Conservation (phyloP, 202 grass and related monocot species). For the Setaria viridis region DNA sequence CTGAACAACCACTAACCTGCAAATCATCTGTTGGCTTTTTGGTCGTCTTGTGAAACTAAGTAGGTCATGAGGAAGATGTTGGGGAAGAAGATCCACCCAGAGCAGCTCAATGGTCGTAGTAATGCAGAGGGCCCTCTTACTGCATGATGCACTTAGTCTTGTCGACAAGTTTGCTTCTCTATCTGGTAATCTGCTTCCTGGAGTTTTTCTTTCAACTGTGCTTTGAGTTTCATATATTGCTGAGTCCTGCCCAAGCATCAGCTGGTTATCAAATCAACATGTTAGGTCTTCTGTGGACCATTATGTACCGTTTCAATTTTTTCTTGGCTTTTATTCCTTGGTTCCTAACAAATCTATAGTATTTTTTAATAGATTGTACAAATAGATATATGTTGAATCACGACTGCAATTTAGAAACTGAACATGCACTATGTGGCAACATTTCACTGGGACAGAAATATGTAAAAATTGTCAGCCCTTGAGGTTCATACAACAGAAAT, state of each 20-base stretch:
- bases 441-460: slow-evolving; percentile 12
- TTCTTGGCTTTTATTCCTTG: slow-evolving; percentile 22
- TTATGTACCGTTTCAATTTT: background rate
- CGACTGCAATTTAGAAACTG: slow-evolving; percentile 11
- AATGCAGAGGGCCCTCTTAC: slow-evolving; percentile 51
- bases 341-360: slow-evolving; percentile 29
- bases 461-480: slow-evolving; percentile 26
- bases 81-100: slow-evolving; percentile 97
- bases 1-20: slow-evolving; percentile 35
- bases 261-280: slow-evolving; percentile 21
- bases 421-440: background rate
- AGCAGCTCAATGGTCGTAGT: slow-evolving; percentile 53
- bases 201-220: slow-evolving; percentile 8
- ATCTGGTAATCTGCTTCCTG: slow-evolving; percentile 56
- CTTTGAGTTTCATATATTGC: slow-evolving; percentile 25
- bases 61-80: slow-evolving; percentile 94
- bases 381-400: slow-evolving; percentile 18
- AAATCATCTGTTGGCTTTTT: slow-evolving; percentile 35
- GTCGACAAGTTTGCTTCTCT: slow-evolving; percentile 41
- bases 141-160: slow-evolving; percentile 46
- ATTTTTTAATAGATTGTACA: background rate
- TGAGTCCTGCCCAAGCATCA: slow-evolving; percentile 2
- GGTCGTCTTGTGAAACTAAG: slow-evolving; percentile 60
- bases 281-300: slow-evolving; percentile 4
- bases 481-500: slow-evolving; percentile 13